Evolutionary conservation across 305 asterid genomes (phyloP), one percentile per base, ranked within the genome.

Genomic region (Nicotiana rustica): DNA sequence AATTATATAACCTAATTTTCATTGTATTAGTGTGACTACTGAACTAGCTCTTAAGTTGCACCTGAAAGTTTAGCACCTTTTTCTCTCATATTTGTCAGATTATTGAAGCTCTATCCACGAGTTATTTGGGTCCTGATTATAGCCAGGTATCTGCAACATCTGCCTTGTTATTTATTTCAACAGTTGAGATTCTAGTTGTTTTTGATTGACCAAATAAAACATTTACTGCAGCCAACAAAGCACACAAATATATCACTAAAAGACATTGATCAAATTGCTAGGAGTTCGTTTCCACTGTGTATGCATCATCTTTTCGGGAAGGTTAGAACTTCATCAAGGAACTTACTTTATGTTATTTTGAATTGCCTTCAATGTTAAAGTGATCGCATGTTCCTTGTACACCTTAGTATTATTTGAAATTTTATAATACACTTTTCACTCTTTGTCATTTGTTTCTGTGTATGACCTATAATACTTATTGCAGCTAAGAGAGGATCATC

Each of bases 401-500:
- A 47, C 66, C 47, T 4, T 44, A 47, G 67, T 10, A 29, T 9
- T 56, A 10, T 31, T 69, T 76, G 6, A 52, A 14, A 18, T 44
- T 36, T 9, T 47, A 12, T 19, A 64, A n/a, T 79, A 56, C 80
- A 1, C 59, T 25, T 66, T 38, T 41, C 49, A 41, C 12, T 41
- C 49, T 41, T 41, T 41, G 49, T 41, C 49, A 41, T 41, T 41
- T 8, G 49, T 44, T 82, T 80, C 4, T 49, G 17, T 31, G 33
- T 10, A 7, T 67, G 71, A 17, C 64, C 76, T 77, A 18, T 31
- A 49, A 6, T 38, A 76, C 57, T n/a, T 76, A 5, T 78, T 84
- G 85, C 97, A 97, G 99, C 92, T 97, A 85, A 90, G 91, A 86
- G 99, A 93, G 90, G 97, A 97, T 88, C 99, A 97, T 92, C 99